Evolutionary conservation across 2,329 filamentous ascomycete genomes (phyloP).

Genomic region (Sclerotinia trifoliorum): DNA sequence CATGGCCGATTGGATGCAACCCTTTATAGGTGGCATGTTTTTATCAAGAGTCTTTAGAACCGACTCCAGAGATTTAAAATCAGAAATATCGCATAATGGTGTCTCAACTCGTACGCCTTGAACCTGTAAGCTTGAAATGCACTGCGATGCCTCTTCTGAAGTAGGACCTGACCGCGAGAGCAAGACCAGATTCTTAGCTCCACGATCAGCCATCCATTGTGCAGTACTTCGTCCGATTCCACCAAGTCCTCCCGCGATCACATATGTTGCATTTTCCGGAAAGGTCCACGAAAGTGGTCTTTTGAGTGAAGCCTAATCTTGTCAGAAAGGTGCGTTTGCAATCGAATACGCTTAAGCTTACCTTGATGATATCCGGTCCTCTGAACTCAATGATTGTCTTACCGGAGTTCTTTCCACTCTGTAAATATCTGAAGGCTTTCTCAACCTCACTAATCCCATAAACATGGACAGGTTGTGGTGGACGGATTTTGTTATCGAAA

Average conservation of each 20-base stretch:
- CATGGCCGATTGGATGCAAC: slow-evolving; percentile 49
- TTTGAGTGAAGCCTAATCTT: background rate
- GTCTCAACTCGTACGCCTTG: slow-evolving; percentile 46
- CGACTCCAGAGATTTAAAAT: slow-evolving; percentile 32
- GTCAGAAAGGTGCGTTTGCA: background rate
- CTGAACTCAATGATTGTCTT: slow-evolving; percentile 43
- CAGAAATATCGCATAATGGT: slow-evolving; percentile 49
- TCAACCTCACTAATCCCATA: slow-evolving; percentile 32
- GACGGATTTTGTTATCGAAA: background rate
- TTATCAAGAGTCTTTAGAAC: slow-evolving; percentile 4
- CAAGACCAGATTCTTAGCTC: slow-evolving; percentile 36
- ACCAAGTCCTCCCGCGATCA: slow-evolving; percentile 38
- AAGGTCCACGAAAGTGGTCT: background rate
- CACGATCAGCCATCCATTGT: slow-evolving; percentile 29
- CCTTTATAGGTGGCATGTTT: slow-evolving; percentile 40
- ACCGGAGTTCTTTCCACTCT: slow-evolving; percentile 28
- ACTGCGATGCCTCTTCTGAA: slow-evolving; percentile 19
- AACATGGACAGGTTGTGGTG: background rate
- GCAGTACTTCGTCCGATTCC: slow-evolving; percentile 36
- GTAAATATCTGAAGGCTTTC: slow-evolving; percentile 33
- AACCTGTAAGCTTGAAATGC: slow-evolving; percentile 17
- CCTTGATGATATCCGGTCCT: slow-evolving; percentile 45
- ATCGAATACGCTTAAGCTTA: slow-evolving; percentile 25
- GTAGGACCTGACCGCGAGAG: slow-evolving; percentile 33
- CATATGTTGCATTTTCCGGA: slow-evolving; percentile 29